Evolutionary conservation across 2,329 filamentous ascomycete genomes (phyloP), one percentile per base, ranked within the genome.

Genomic region (Xylaria arbuscula): DNA sequence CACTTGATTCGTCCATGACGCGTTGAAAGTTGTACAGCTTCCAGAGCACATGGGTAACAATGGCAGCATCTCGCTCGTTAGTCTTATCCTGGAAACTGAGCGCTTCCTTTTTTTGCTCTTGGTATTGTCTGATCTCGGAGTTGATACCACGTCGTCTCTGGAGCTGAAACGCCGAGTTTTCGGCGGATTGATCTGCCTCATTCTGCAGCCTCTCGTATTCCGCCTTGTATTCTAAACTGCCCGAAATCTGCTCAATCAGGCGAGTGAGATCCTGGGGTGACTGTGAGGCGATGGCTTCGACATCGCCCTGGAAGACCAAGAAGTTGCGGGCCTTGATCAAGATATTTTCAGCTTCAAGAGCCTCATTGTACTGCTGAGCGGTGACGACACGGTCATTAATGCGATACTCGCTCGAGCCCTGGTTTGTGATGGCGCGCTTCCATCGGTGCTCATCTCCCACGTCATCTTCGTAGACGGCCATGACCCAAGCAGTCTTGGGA

Each of bases 381-480:
- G 90, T 93, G 56, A 99, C 96, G 45, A 92, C 85, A 59, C 92
- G 91, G 74, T 97, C 94, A 82, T 99, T 98, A 85, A 99, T 97
- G 69, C 95, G 91, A 80, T 98, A 99, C 81, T 98, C 95, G 84
- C 94, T 98, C 34, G 90, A 90, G 55, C 96, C 96, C 70, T 90
- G 87, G 74, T 87, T 93, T 3, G 94, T 98, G 79, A 99, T 99
- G 73, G 90, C 91, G 70, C 96, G 93, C 83, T 97, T 97, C 96
- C 96, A 99, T 73, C 91, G 90, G 78, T 98, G 94, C 80, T 97
- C 93, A 76, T 97, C 93, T 55, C 94, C 95, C 1, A 94, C 94
- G 78, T 99, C 96, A 77, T 99, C 96, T 79, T 98, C 94, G 80
- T 98, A 99, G 17, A 99, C 95, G 36, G 96, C 96, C 94, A 98